Percentiles rank a stretch among this genome's conserved stretches.
These are phyloP conservation scores for Puccinellia tenuiflora DNA, from an alignment of 176 grass and related monocot species.

Conservation along the genomic window DNA sequence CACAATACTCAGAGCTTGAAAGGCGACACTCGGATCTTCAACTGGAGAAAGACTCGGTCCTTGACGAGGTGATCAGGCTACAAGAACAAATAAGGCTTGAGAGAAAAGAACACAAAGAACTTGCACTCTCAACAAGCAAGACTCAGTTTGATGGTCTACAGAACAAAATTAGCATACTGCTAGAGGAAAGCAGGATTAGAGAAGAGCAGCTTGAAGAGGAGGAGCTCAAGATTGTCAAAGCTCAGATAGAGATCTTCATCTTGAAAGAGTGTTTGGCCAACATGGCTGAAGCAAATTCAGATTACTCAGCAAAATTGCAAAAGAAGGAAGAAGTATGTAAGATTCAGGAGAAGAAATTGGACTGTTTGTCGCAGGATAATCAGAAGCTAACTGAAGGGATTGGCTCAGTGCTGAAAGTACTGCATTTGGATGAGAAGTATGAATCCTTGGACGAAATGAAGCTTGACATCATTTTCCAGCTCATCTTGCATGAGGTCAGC, in stretches of 20 bases:
- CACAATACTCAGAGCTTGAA: conserved; percentile 55
- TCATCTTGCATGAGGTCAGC: conserved; percentile 77
- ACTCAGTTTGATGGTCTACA: conserved; percentile 24
- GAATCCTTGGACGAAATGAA: conserved; percentile 61
- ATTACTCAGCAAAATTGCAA: conserved; percentile 18
- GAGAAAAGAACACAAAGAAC: conserved; percentile 55
- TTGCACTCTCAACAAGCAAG: conserved; percentile 28
- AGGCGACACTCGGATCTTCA: conserved; percentile 45
- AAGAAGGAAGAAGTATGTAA: conserved; percentile 43
- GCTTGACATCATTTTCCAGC: conserved; percentile 75
- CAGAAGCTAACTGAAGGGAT: conserved; percentile 65
- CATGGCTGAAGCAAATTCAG: conserved; percentile 28
- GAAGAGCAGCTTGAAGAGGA: conserved; percentile 64
- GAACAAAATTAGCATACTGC: conserved; percentile 34
- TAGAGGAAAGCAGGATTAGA: conserved; percentile 38
- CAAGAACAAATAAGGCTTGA: conserved; percentile 57
- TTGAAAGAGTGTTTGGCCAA: conserved; percentile 51
- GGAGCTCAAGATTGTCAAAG: conserved; percentile 54
- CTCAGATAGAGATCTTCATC: conserved; percentile 75
- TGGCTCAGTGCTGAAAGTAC: conserved; percentile 36
- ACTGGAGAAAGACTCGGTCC: conserved; percentile 50
- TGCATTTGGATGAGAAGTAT: conserved; percentile 77
- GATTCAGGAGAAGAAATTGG: conserved; percentile 53
- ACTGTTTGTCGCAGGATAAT: conserved; percentile 42
- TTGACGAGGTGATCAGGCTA: conserved; percentile 52